These are phyloP conservation scores for Cytospora mali DNA, from an alignment of 2,329 filamentous ascomycete species.

Conservation along the genomic window DNA sequence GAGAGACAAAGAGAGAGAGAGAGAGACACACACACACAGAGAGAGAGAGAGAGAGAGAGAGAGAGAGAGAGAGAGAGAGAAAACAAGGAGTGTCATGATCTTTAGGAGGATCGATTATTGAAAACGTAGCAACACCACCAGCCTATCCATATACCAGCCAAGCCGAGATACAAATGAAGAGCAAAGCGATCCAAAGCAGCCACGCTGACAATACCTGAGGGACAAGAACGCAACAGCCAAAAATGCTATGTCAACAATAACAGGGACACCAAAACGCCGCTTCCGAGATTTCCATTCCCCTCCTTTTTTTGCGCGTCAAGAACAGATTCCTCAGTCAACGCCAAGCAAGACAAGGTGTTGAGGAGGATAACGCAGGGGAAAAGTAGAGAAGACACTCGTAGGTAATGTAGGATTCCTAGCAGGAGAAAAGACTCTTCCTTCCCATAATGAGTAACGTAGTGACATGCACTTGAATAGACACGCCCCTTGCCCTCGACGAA, in stretches of 20 bases:
- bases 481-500: not conserved
- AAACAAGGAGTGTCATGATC: constrained; percentile 22
- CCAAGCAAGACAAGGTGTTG: not conserved
- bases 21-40: no score
- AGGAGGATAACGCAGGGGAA: constrained; percentile 4
- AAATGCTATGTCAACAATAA: constrained; percentile 20
- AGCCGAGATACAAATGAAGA: constrained; percentile 14
- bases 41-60: no score
- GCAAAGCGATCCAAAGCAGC: constrained; percentile 16
- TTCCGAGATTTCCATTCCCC: constrained; percentile 11
- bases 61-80: no score
- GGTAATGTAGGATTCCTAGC: constrained; percentile 8
- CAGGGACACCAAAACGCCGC: constrained; percentile 18
- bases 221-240: not conserved
- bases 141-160: constrained; percentile 11
- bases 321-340: constrained; percentile 13
- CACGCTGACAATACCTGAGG: constrained; percentile 16
- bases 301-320: constrained; percentile 17
- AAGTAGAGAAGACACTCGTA: not conserved
- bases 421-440: not conserved
- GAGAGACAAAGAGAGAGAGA: no score
- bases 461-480: not conserved
- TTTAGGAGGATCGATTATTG: constrained; percentile 12
- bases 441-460: not conserved
- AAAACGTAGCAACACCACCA: constrained; percentile 2